Evolutionary conservation across 2,329 filamentous ascomycete species (phyloP).

Genomic region (Cryphonectria nitschkei): DNA sequence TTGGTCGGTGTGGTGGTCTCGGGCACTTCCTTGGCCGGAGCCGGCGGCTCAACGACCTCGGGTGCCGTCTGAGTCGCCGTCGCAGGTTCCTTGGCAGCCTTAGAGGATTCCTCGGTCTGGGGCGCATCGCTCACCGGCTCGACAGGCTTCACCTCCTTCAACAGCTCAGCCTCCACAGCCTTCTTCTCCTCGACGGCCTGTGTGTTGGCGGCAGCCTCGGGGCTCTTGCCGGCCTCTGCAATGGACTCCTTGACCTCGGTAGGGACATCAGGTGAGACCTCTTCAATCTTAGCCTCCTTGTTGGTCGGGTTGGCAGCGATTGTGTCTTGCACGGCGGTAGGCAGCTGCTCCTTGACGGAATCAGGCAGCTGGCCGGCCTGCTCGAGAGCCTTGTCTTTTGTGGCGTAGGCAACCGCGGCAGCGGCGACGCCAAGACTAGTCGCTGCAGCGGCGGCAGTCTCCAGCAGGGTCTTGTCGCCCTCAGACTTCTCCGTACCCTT

Average conservation of each 20-base stretch:
- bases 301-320: slow-evolving; percentile 44
- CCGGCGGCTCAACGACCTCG: slow-evolving; percentile 32
- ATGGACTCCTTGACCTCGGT: slow-evolving; percentile 62
- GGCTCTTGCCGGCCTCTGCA: slow-evolving; percentile 59
- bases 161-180: slow-evolving; percentile 72
- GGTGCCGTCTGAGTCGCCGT: slow-evolving; percentile 32
- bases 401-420: slow-evolving; percentile 31
- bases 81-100: slow-evolving; percentile 28
- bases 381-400: slow-evolving; percentile 42
- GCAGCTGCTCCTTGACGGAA: slow-evolving; percentile 54
- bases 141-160: slow-evolving; percentile 61
- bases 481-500: slow-evolving; percentile 58
- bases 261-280: slow-evolving; percentile 57
- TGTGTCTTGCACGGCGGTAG: slow-evolving; percentile 53
- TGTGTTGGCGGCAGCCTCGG: slow-evolving; percentile 73
- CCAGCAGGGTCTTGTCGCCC: slow-evolving; percentile 45
- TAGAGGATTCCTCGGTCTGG: slow-evolving; percentile 31
- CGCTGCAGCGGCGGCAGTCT: slow-evolving; percentile 42
- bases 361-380: slow-evolving; percentile 55
- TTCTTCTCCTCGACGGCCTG: slow-evolving; percentile 76
- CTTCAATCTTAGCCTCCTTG: slow-evolving; percentile 47
- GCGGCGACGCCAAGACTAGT: slow-evolving; percentile 40
- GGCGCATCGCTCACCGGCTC: slow-evolving; percentile 39
- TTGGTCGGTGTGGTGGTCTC: slow-evolving; percentile 31
- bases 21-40: slow-evolving; percentile 30